Percentiles rank a stretch among this genome's conserved stretches.
Evolutionary conservation across 116 monocot species (phyloP).

Genomic region (Dioscorea cayenensis): DNA sequence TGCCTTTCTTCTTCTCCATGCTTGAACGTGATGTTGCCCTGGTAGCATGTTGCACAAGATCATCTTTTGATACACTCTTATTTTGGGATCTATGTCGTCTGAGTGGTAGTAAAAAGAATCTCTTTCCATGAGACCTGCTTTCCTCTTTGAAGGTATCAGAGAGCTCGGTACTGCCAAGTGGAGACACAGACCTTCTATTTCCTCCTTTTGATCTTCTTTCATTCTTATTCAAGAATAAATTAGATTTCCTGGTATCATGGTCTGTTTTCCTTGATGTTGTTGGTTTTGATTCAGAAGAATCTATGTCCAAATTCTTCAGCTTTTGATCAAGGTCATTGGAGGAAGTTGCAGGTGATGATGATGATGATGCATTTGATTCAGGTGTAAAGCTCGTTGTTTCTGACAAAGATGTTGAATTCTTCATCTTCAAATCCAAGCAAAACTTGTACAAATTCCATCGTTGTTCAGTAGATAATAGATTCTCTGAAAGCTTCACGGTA

Average conservation of each 20-base stretch:
- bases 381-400: neutral
- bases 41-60: constrained; percentile 4
- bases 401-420: neutral
- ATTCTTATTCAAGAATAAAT: neutral
- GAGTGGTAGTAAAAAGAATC: constrained; percentile 37
- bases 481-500: neutral
- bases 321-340: neutral
- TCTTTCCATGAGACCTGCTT: constrained; percentile 16
- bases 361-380: no score
- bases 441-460: neutral
- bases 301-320: neutral
- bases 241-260: neutral
- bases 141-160: constrained; percentile 45
- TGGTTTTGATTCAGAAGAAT: neutral
- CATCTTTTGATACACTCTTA: constrained; percentile 15
- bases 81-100: constrained; percentile 16
- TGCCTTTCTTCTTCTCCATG: constrained; percentile 16
- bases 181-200: constrained; percentile 30
- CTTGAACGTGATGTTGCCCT: constrained; percentile 5
- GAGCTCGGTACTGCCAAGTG: constrained; percentile 15
- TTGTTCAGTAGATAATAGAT: neutral
- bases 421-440: neutral
- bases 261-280: neutral
- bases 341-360: no score
- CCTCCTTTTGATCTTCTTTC: neutral